Evolutionary conservation across 495 filamentous ascomycete species (phyloP).

Genomic region (Staphylotrichum longicolle): DNA sequence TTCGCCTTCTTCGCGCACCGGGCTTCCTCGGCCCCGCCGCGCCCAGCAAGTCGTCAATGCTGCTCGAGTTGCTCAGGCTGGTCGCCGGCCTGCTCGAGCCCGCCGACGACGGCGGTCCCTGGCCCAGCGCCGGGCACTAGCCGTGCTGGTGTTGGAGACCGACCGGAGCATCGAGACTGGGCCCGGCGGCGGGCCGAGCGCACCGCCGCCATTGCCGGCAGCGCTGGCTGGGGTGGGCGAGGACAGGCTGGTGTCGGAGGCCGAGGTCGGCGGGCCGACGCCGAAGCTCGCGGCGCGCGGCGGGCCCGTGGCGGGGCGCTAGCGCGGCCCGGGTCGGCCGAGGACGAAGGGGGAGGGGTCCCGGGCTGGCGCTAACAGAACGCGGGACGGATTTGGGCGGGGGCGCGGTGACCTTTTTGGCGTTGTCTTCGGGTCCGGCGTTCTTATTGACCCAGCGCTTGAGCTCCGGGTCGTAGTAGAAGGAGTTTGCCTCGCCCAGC

Average conservation of each 20-base stretch:
- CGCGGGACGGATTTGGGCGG: conserved; percentile 37
- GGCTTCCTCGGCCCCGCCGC: conserved; percentile 65
- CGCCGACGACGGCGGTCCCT: not conserved
- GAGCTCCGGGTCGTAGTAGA: conserved; percentile 89
- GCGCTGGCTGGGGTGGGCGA: not conserved
- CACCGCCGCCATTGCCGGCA: not conserved
- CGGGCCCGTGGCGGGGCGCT: conserved; percentile 38
- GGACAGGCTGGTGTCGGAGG: conserved; percentile 27
- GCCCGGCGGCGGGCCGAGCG: conserved; percentile 24
- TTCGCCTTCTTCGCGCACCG: conserved; percentile 65
- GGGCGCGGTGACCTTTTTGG: conserved; percentile 49
- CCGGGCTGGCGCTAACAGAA: conserved; percentile 38
- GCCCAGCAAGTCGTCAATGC: conserved; percentile 80
- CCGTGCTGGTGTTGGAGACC: conserved; percentile 40
- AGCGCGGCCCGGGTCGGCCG: conserved; percentile 27
- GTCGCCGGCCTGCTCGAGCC: conserved; percentile 50
- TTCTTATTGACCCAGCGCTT: conserved; percentile 99
- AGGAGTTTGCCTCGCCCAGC: conserved; percentile 87
- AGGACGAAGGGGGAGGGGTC: conserved; percentile 15
- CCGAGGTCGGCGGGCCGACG: conserved; percentile 22
- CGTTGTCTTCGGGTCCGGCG: conserved; percentile 54
- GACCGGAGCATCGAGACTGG: conserved; percentile 49
- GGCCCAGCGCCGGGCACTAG: conserved; percentile 43
- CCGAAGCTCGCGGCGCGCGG: conserved; percentile 23
- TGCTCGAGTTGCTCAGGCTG: conserved; percentile 73